Conservation (phyloP, 1,284 basidiomycete genomes). For the Rhodotorula sp. region DNA sequence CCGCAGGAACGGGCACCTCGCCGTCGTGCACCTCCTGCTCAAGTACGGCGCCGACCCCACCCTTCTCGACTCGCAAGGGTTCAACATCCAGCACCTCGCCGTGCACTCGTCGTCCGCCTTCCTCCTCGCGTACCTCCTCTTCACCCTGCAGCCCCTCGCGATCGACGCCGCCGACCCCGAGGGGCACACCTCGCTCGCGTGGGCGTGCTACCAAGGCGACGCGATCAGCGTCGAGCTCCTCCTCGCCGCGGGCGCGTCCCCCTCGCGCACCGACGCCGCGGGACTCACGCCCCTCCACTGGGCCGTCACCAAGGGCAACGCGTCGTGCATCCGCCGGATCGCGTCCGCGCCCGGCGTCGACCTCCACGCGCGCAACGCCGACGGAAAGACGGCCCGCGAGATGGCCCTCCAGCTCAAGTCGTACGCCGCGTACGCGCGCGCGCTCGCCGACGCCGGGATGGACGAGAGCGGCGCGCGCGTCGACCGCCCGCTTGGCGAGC, state of each 20-base stretch:
- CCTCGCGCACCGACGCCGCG: slow-evolving; percentile 71
- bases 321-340: slow-evolving; percentile 76
- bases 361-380: slow-evolving; percentile 71
- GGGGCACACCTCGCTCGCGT: slow-evolving; percentile 95
- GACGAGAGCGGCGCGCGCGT: slow-evolving; percentile 46
- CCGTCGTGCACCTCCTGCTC: slow-evolving; percentile 88
- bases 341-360: slow-evolving; percentile 78
- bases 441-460: slow-evolving; percentile 72
- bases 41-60: slow-evolving; percentile 87
- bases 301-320: slow-evolving; percentile 96
- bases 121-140: slow-evolving; percentile 84
- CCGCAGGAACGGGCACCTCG: slow-evolving; percentile 82
- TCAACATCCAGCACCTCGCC: slow-evolving; percentile 92
- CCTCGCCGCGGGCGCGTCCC: slow-evolving; percentile 81
- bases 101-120: slow-evolving; percentile 93
- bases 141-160: slow-evolving; percentile 63
- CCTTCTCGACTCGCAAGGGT: slow-evolving; percentile 88
- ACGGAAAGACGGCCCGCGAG: slow-evolving; percentile 84
- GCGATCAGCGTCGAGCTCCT: slow-evolving; percentile 90
- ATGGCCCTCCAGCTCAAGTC: slow-evolving; percentile 94
- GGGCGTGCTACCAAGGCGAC: slow-evolving; percentile 99
- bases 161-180: slow-evolving; percentile 85
- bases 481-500: slow-evolving; percentile 43
- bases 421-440: slow-evolving; percentile 80
- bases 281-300: slow-evolving; percentile 93